Evolutionary conservation across 305 asterid genomes (phyloP).

Genomic region (Fraxinus xanthoxyloides): DNA sequence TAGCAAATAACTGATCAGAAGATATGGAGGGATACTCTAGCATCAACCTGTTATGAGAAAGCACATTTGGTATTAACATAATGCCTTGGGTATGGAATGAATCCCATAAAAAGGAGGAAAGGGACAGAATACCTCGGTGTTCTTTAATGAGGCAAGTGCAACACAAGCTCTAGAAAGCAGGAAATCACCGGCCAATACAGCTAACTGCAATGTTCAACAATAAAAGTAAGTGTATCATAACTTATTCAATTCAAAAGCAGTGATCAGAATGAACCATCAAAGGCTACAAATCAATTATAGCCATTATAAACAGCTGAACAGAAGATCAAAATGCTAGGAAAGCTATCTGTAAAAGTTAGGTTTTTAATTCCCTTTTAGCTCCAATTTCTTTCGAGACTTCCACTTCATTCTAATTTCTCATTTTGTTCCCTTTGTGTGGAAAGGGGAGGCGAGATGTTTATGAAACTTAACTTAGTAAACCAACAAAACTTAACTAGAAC

Average conservation of each 20-base stretch:
- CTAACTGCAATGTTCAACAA: conserved; percentile 34
- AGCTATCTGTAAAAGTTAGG: neutral
- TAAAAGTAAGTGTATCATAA: conserved; percentile 6
- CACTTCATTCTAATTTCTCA: neutral
- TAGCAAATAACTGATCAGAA: neutral
- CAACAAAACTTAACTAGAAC: neutral
- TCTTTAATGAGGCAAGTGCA: conserved; percentile 50
- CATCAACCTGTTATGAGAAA: neutral
- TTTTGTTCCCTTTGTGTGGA: neutral
- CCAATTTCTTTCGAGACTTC: neutral
- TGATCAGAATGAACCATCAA: neutral
- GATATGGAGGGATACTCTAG: neutral
- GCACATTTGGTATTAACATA: neutral
- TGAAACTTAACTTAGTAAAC: neutral
- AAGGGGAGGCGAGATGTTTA: neutral
- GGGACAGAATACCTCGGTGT: conserved; percentile 39
- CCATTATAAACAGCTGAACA: neutral
- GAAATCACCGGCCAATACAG: conserved; percentile 54
- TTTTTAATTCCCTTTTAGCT: neutral
- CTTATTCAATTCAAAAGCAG: neutral
- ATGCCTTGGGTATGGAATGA: neutral
- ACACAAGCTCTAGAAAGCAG: conserved; percentile 53
- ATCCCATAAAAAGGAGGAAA: neutral
- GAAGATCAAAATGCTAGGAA: neutral
- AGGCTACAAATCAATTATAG: neutral